Percentiles rank a stretch among this genome's conserved stretches.
Conservation (phyloP, 805 yeast species). For the Barnettozyma populi region DNA sequence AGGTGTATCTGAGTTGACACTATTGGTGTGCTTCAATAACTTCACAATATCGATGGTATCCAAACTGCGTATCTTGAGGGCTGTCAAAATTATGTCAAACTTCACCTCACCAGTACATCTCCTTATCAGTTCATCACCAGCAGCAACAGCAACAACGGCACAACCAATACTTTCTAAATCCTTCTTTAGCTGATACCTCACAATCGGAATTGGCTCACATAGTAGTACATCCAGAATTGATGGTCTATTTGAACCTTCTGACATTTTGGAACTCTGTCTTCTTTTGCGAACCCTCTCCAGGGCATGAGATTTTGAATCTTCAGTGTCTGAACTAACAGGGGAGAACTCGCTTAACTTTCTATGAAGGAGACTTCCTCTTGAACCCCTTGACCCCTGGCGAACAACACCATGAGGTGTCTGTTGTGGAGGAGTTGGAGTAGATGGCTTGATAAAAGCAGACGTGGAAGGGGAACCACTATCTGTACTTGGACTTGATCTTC, state of each 20-base stretch:
- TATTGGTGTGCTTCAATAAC: constrained; percentile 66
- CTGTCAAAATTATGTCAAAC: constrained; percentile 80
- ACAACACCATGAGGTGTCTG: constrained; percentile 2
- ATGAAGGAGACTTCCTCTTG: constrained; percentile 21
- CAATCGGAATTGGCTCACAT: constrained; percentile 84
- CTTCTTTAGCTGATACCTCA: constrained; percentile 60
- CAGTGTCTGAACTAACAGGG: constrained; percentile 61
- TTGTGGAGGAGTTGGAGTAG: constrained; percentile 16
- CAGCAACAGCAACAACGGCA: constrained; percentile 67
- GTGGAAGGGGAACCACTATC: constrained; percentile 26
- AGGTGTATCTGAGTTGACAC: constrained; percentile 73
- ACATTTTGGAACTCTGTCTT: constrained; percentile 41
- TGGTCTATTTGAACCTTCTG: constrained; percentile 17
- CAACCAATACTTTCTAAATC: constrained; percentile 69
- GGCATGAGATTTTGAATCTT: constrained; percentile 48
- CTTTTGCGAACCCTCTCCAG: constrained; percentile 47
- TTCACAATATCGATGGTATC: constrained; percentile 75
- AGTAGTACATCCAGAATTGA: constrained; percentile 60
- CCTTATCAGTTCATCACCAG: constrained; percentile 79
- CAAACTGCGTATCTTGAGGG: constrained; percentile 59
- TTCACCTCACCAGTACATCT: constrained; percentile 77
- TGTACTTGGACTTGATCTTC: constrained; percentile 31
- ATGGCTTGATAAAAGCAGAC: constrained; percentile 16
- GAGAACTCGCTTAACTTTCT: constrained; percentile 32
- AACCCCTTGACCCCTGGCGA: constrained; percentile 12